A percentile compares a stretch with the other conserved stretches of the same genome.
Evolutionary conservation across 176 grass and related monocot genomes (phyloP).

Genomic region (Triticum timopheevii): DNA sequence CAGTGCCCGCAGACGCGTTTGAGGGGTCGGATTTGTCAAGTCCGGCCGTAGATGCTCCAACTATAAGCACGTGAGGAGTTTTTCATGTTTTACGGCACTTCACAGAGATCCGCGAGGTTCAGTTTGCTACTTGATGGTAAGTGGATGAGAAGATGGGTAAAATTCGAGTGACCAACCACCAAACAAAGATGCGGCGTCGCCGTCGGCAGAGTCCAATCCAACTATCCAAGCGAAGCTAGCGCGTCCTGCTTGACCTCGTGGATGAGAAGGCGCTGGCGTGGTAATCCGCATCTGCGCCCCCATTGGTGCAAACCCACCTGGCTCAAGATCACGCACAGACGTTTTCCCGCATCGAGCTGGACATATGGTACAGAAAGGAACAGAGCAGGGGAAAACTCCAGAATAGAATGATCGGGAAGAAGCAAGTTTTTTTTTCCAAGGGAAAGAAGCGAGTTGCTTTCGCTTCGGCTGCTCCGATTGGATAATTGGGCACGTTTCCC

Average conservation of each 20-base stretch:
- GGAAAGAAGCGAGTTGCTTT: conserved; percentile 34
- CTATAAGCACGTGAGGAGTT: too few relatives aligned
- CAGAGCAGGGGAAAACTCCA: not conserved
- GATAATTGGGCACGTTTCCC: conserved; percentile 3
- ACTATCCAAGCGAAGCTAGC: not conserved
- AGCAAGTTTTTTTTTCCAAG: too few relatives aligned
- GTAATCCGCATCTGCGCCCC: conserved; percentile 24
- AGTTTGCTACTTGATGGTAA: too few relatives aligned
- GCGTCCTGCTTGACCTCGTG: not conserved
- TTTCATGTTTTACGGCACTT: too few relatives aligned
- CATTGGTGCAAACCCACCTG: conserved; percentile 42
- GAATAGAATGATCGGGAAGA: not conserved
- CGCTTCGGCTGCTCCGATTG: not conserved
- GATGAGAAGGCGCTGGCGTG: conserved; percentile 3
- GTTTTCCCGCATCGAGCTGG: not conserved
- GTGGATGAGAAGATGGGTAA: too few relatives aligned
- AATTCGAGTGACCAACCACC: too few relatives aligned
- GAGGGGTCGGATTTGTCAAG: too few relatives aligned
- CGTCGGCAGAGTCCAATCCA: conserved; percentile 5
- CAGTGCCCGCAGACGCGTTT: too few relatives aligned
- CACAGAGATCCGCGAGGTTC: too few relatives aligned
- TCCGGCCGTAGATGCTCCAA: too few relatives aligned
- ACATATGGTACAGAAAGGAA: not conserved
- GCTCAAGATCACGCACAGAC: conserved; percentile 16
- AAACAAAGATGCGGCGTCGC: not conserved